Percentiles rank a stretch among this genome's conserved stretches.
phyloP scores from a whole-genome alignment of 2,329 filamentous ascomycete species.

The Colletotrichum endophyticum region DNA sequence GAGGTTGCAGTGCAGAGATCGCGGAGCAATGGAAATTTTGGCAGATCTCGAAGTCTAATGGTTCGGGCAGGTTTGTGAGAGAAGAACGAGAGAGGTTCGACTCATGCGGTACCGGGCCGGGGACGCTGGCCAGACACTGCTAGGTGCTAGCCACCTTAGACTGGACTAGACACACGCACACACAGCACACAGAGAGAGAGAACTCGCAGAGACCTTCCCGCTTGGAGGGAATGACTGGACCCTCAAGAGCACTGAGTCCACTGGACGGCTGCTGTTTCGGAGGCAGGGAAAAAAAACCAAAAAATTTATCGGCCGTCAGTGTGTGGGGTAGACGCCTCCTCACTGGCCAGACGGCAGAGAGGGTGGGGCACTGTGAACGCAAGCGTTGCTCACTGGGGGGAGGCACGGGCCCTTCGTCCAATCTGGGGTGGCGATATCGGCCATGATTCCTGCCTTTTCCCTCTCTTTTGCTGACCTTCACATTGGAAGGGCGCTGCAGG shows the following conservation, averaged over 20 bases:
- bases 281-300: slow-evolving; percentile 8
- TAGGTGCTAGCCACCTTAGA: neutral
- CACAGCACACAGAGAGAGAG: neutral
- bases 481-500: neutral
- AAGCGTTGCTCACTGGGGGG: neutral
- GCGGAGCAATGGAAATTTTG: slow-evolving; percentile 1
- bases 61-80: neutral
- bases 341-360: neutral
- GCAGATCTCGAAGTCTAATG: neutral
- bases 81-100: neutral
- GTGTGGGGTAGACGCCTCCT: slow-evolving; percentile 10
- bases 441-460: neutral
- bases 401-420: slow-evolving; percentile 2
- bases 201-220: neutral
- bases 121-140: neutral
- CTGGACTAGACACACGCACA: neutral
- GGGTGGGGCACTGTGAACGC: neutral
- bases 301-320: slow-evolving; percentile 17
- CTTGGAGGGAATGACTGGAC: neutral
- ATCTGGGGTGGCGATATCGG: slow-evolving; percentile 22
- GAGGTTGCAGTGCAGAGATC: slow-evolving; percentile 6
- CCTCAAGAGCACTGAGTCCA: neutral
- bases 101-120: neutral
- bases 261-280: slow-evolving; percentile 7
- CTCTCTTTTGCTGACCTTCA: neutral